Evolutionary conservation across 305 asterid species (phyloP).

Genomic region (Euphrasia arctica): DNA sequence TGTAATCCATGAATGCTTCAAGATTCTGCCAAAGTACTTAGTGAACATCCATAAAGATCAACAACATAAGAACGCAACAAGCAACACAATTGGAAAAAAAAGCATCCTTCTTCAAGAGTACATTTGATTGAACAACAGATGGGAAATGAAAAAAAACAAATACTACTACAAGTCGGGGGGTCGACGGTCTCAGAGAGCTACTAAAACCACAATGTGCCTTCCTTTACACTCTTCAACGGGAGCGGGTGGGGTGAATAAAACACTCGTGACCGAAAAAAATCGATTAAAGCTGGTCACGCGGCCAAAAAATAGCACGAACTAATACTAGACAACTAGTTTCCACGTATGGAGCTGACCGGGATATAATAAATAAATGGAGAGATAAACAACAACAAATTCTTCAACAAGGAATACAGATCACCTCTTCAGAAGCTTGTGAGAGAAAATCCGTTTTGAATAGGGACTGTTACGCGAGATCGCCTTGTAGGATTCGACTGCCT

Average conservation of each 20-base stretch:
- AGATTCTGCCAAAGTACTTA: neutral
- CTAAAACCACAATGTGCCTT: conserved; percentile 33
- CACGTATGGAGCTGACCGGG: conserved; percentile 7
- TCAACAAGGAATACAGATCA: conserved; percentile 33
- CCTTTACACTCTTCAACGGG: conserved; percentile 45
- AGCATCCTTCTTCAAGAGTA: conserved; percentile 22
- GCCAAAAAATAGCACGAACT: conserved; percentile 15
- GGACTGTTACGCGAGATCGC: conserved; percentile 70
- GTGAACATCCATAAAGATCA: neutral
- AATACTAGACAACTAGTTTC: conserved; percentile 10
- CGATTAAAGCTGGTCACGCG: conserved; percentile 34
- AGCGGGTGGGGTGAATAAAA: conserved; percentile 11
- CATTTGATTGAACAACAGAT: conserved; percentile 13
- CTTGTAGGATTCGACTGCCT: conserved; percentile 62
- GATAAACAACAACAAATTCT: conserved; percentile 45
- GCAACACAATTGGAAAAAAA: neutral
- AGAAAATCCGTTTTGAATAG: conserved; percentile 76
- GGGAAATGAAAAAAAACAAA: conserved; percentile 32
- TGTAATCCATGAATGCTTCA: neutral
- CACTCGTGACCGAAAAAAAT: conserved; percentile 28
- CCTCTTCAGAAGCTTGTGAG: conserved; percentile 74
- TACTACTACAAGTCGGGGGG: conserved; percentile 21
- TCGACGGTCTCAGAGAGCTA: conserved; percentile 24
- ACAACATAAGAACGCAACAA: neutral
- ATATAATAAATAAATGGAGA: conserved; percentile 9